Conservation (phyloP, 768 basidiomycete genomes). For the Obba rivulosa region DNA sequence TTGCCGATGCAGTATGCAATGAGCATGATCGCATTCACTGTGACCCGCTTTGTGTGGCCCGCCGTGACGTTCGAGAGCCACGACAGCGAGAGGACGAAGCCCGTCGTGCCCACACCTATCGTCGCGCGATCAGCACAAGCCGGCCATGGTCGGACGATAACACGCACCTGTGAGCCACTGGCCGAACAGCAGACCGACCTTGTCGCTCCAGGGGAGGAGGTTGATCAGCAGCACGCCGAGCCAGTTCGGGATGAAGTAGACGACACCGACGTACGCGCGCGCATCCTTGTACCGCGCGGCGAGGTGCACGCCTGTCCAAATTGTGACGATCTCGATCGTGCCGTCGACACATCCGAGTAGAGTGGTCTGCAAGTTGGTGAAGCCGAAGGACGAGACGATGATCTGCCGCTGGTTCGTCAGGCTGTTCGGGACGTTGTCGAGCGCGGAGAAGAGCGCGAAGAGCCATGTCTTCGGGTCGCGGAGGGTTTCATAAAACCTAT, state of each 20-base stretch:
- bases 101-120: slow-evolving; percentile 47
- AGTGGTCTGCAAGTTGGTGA: slow-evolving; percentile 58
- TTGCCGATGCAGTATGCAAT: slow-evolving; percentile 67
- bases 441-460: slow-evolving; percentile 60
- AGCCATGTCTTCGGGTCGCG: slow-evolving; percentile 71
- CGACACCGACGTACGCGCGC: slow-evolving; percentile 56
- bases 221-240: slow-evolving; percentile 59
- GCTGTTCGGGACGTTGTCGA: slow-evolving; percentile 63
- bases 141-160: background rate
- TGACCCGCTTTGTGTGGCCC: slow-evolving; percentile 69
- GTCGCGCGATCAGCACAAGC: background rate
- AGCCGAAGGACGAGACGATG: slow-evolving; percentile 65
- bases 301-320: slow-evolving; percentile 58
- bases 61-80: slow-evolving; percentile 66
- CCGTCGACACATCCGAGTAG: slow-evolving; percentile 66
- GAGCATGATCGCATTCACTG: slow-evolving; percentile 68
- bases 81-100: slow-evolving; percentile 54
- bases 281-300: slow-evolving; percentile 52
- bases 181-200: slow-evolving; percentile 58
- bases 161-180: slow-evolving; percentile 49
- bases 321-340: slow-evolving; percentile 60
- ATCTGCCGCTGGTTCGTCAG: slow-evolving; percentile 60
- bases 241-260: slow-evolving; percentile 62
- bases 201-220: slow-evolving; percentile 58
- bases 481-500: slow-evolving; percentile 64